Conservation (phyloP, 495 filamentous ascomycete species). For the Trichoderma parareesei region DNA sequence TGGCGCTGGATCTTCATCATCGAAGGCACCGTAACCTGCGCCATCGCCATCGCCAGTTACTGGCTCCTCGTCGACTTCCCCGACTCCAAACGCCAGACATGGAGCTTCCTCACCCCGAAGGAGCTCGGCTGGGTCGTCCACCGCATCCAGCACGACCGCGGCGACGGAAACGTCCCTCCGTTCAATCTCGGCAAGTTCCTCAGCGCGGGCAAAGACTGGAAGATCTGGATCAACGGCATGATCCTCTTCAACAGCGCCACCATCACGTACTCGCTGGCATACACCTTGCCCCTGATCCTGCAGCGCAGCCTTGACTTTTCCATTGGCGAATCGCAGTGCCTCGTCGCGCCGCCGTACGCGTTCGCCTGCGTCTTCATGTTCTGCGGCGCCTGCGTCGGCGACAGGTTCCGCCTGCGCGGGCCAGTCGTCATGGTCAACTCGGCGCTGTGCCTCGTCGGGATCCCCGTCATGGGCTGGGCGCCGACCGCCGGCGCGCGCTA, state of each 20-base stretch:
- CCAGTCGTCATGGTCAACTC: conserved; percentile 50
- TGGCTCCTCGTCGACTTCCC: conserved; percentile 53
- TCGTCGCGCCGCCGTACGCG: conserved; percentile 55
- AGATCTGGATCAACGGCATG: conserved; percentile 56
- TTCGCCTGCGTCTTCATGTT: conserved; percentile 55
- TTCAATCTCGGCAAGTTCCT: conserved; percentile 47
- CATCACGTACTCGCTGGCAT: conserved; percentile 55
- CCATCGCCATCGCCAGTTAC: conserved; percentile 40
- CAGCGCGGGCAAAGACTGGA: conserved; percentile 38
- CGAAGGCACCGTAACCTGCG: conserved; percentile 44
- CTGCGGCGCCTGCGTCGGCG: conserved; percentile 41
- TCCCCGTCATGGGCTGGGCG: conserved; percentile 46
- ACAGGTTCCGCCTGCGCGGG: conserved; percentile 50
- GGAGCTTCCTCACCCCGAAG: conserved; percentile 40
- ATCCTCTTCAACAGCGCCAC: conserved; percentile 54
- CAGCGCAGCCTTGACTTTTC: conserved; percentile 48
- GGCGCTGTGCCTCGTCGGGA: conserved; percentile 36
- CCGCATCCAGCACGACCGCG: conserved; percentile 50
- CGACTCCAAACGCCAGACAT: conserved; percentile 43
- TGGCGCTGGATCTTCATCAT: conserved; percentile 63
- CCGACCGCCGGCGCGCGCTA: conserved; percentile 44
- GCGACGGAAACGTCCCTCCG: conserved; percentile 41
- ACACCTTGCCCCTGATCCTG: conserved; percentile 62
- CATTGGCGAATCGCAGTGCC: conserved; percentile 49
- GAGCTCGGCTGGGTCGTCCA: conserved; percentile 50